phyloP scores from a whole-genome alignment of 2,329 filamentous ascomycete species.

The Talaromyces amestolkiae region DNA sequence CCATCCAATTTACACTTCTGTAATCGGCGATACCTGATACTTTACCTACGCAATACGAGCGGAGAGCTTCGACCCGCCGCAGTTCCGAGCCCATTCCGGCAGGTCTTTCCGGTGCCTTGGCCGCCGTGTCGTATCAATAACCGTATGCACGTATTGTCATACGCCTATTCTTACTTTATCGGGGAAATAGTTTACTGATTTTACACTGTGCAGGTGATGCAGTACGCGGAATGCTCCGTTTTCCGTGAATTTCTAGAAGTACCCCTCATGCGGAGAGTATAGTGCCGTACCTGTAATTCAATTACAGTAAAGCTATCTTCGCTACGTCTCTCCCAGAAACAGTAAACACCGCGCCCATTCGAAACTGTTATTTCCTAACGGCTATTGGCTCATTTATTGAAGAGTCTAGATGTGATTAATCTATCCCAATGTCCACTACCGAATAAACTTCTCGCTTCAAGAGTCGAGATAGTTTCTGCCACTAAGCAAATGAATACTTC shows the following conservation, averaged over 20 bases:
- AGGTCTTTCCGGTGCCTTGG: slow-evolving; percentile 4
- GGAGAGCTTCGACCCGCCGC: neutral
- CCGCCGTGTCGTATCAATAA: neutral
- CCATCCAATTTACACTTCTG: neutral
- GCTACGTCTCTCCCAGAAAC: neutral
- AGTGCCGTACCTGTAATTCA: neutral
- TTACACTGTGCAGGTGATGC: neutral
- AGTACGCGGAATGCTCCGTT: slow-evolving; percentile 4
- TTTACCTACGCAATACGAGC: neutral
- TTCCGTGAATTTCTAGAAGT: neutral
- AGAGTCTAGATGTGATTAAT: slow-evolving; percentile 1
- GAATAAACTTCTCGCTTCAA: neutral
- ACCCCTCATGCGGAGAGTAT: slow-evolving; percentile 1
- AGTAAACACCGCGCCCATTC: neutral
- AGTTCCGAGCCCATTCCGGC: neutral
- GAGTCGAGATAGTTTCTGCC: neutral
- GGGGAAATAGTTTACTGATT: neutral
- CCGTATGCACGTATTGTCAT: neutral
- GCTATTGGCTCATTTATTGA: neutral
- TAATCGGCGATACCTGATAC: neutral
- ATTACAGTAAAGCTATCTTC: neutral
- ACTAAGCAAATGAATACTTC: neutral
- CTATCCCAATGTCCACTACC: neutral
- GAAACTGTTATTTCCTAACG: neutral
- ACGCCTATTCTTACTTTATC: neutral